Evolutionary conservation across 768 basidiomycete species (phyloP), one percentile per base, ranked within the genome.

Genomic region (Phaeolepiota aurea): DNA sequence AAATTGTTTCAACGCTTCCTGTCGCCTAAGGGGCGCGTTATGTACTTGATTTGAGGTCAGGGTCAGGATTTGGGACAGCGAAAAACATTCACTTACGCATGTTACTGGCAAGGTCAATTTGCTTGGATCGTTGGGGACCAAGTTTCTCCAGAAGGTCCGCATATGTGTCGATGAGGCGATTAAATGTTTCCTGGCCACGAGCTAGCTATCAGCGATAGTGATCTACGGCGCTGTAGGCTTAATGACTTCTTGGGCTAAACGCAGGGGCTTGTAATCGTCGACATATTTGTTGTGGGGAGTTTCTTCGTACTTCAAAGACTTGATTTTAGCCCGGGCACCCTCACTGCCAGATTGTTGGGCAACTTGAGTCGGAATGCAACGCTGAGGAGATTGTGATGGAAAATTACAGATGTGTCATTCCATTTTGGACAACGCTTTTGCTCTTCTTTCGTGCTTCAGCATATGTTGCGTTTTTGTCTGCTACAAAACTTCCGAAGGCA

Each of bases 41-140:
- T 69, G 46, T 5, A 50, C 40, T 45, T 5, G 16, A 28, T 31
- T n/a, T n/a, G n/a, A n/a, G n/a, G n/a, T n/a, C n/a, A 31, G 28
- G 28, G 9, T 31, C 28, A 31, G 14, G 28, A 31, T 31, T 9
- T 31, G 28, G n/a, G n/a, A n/a, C n/a, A n/a, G n/a, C n/a, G n/a
- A n/a, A n/a, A n/a, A n/a, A n/a, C n/a, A n/a, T n/a, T n/a, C n/a
- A 59, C 65, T 44, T 18, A 68, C 69, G 43, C 57, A 61, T 64
- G 43, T 57, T 54, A 42, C 62, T 65, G 20, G 64, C 65, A 31
- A 53, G 46, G 30, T 68, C 57, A 23, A 66, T 55, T 14, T 47
- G 42, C 10, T 57, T 48, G 5, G 62, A 51, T 9, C 69, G 58
- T 22, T 57, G 59, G 19, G 52, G 46, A 18, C 63, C 64, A 12